Conservation (phyloP, 495 filamentous ascomycete genomes). For the Cercophora newfieldiana region DNA sequence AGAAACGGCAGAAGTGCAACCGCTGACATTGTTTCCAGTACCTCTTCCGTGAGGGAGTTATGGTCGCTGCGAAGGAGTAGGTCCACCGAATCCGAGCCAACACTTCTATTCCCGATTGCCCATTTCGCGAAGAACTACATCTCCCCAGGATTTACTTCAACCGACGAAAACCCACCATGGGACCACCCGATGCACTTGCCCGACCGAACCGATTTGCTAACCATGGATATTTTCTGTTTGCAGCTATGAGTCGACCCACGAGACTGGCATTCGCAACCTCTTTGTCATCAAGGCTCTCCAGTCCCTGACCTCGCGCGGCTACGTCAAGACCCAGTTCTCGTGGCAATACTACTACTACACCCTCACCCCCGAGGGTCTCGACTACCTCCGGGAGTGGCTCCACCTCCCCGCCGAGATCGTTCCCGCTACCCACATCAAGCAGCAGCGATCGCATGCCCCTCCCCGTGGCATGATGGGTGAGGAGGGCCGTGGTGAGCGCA, state of each 20-base stretch:
- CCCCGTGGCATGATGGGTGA: slow-evolving; percentile 98
- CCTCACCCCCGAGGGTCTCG: slow-evolving; percentile 97
- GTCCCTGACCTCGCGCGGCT: slow-evolving; percentile 95
- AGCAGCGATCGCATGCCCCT: slow-evolving; percentile 97
- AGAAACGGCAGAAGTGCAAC: slow-evolving; percentile 4
- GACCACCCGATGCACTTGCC: not conserved
- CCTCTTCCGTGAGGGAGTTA: slow-evolving; percentile 99
- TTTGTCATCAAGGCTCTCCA: slow-evolving; percentile 98
- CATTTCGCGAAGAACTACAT: not conserved
- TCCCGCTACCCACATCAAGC: slow-evolving; percentile 99
- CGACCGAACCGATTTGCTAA: slow-evolving; percentile 28
- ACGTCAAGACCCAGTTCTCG: slow-evolving; percentile 98
- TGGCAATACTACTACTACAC: slow-evolving; percentile 99
- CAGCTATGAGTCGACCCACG: slow-evolving; percentile 41
- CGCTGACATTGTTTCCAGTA: slow-evolving; percentile 62
- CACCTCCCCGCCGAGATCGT: slow-evolving; percentile 99
- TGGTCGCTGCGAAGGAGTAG: slow-evolving; percentile 95
- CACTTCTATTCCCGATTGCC: slow-evolving; percentile 7
- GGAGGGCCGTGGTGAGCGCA: slow-evolving; percentile 78
- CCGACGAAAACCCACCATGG: not conserved
- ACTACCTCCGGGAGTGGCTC: slow-evolving; percentile 99
- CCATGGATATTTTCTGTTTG: slow-evolving; percentile 11
- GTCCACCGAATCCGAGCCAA: slow-evolving; percentile 25
- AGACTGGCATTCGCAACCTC: slow-evolving; percentile 83
- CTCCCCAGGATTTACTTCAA: not conserved